Base-by-base conservation (phyloP, 352 stramenopile genomes). In the Pilasporangium apinafurcum region DNA sequence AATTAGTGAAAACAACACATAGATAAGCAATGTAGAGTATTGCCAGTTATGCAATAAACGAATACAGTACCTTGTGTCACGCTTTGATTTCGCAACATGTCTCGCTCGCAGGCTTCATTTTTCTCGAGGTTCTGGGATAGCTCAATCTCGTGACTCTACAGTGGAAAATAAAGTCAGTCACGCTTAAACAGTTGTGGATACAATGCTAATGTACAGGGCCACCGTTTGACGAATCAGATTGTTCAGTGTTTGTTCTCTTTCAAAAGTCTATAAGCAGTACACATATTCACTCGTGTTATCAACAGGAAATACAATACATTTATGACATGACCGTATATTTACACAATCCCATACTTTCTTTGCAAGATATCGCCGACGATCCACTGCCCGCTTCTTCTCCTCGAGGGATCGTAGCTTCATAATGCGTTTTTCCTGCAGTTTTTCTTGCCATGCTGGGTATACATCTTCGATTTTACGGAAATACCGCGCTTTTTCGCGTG, bases 401-500 rank as follows among this genome's bases (percentile, higher is more conserved):
- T 93, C 79, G 0, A 93, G 59, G 36, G 69, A 61, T 5, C 47
- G 58, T 13, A 93, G 56, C 35, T 62, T 76, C 31, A 81, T 55
- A 14, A 93, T 48, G 0, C 73, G 68, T 10, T 68, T 42, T 2
- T 44, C 29, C 29, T 88, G 74, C 44, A 80, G 53, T 30, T 79
- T 61, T 46, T 90, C 70, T 24, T 88, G 67, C 79, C 81, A 93
- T 22, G 69, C 79, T 5, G 77, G 72, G 27, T 82, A 88, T 5
- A 90, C 39, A 20, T 81, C 59, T 44, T 83, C 74, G 2, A 89
- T 65, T 45, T 77, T 66, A 34, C 56, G 57, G 37, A 76, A 52
- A 34, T 90, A 92, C 24, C 58, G 38, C 25, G 35, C 48, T 48
- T 89, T 92, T 44, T 86, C 75, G 43, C 84, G 59, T 32, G 59